Evolutionary conservation across 1,139 yeast genomes (phyloP), one percentile per base, ranked within the genome.

Genomic region (Magnusiomyces ingens): DNA sequence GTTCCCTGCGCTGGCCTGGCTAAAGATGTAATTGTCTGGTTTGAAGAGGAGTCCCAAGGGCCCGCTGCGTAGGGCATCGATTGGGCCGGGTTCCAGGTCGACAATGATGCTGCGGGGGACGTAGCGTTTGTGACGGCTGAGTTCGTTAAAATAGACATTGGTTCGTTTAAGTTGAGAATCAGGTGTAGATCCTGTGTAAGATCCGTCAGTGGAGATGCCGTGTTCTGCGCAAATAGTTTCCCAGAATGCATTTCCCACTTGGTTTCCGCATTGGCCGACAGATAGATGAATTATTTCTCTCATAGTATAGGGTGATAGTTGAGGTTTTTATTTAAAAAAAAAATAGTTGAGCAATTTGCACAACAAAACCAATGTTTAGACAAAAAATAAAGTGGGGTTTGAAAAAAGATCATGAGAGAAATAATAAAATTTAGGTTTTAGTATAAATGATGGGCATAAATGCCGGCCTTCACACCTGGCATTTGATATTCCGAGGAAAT

Each of bases 201-300:
- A 74, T 2, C 99, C 99, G 67, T 90, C 96, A 0, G 79, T 71
- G 10, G 74, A 74, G 42, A 93, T 84, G 0, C 95, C 96, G 66
- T 93, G 99, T 63, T 93, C 99, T 41, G 75, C 70, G 49, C 96
- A 87, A 55, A 93, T 71, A 69, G 89, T 97, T 51, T 82, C 79
- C 99, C 99, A 93, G 67, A 91, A 93, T 67, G 87, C 87, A 54
- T 87, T 80, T 21, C 98, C 98, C 0, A 93, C 85, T 67, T 93
- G 99, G 69, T 93, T 93, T 52, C 99, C 99, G 72, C 99, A 93
- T 71, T 93, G 99, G 32, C 96, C 85, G 2, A 81, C 80, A 59
- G 83, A 88, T 19, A 84, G 68, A 1, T 89, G 81, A 52, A 82
- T 76, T 38, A 83, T 77, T 64, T 84, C 89, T 47, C 69, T 55